Percentiles rank a stretch among this genome's conserved stretches.
Conservation (phyloP, 2,329 filamentous ascomycete genomes). For the Fusarium graminum region DNA sequence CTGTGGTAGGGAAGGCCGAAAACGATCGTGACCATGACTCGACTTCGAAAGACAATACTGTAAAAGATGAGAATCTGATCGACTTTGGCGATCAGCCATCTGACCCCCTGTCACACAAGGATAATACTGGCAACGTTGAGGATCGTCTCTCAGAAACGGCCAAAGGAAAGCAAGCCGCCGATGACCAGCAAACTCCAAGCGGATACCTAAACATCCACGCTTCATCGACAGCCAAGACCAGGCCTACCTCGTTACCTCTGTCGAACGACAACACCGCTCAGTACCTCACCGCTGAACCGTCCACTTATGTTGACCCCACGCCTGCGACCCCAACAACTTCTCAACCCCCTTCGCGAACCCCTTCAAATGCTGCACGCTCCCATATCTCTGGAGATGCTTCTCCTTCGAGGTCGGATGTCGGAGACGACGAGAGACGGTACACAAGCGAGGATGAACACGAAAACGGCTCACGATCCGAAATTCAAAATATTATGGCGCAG, state of each 20-base stretch:
- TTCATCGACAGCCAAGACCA: slow-evolving; percentile 64
- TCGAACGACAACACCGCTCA: slow-evolving; percentile 55
- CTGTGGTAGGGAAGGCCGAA: slow-evolving; percentile 30
- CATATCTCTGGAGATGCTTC: slow-evolving; percentile 60
- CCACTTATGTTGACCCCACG: slow-evolving; percentile 68
- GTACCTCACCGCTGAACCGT: slow-evolving; percentile 63
- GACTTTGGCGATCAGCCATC: slow-evolving; percentile 39
- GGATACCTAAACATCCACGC: slow-evolving; percentile 54
- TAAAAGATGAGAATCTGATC: slow-evolving; percentile 38
- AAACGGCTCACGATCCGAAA: slow-evolving; percentile 82
- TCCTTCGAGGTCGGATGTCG: slow-evolving; percentile 66
- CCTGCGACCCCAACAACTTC: slow-evolving; percentile 68
- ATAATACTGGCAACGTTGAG: slow-evolving; percentile 11
- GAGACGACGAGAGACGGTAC: slow-evolving; percentile 69
- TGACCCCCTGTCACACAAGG: slow-evolving; percentile 13
- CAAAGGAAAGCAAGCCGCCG: slow-evolving; percentile 48
- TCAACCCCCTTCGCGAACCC: slow-evolving; percentile 69
- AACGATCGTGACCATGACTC: slow-evolving; percentile 13
- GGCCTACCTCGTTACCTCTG: slow-evolving; percentile 58
- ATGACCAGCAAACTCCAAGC: slow-evolving; percentile 25
- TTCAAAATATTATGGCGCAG: slow-evolving; percentile 98
- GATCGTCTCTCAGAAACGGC: slow-evolving; percentile 28
- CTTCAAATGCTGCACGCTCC: slow-evolving; percentile 67
- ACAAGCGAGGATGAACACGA: slow-evolving; percentile 74
- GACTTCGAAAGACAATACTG: slow-evolving; percentile 2